A percentile compares a stretch with the other conserved stretches of the same genome.
Evolutionary conservation across 2,329 filamentous ascomycete genomes (phyloP).

Genomic region (Neurospora sp.): DNA sequence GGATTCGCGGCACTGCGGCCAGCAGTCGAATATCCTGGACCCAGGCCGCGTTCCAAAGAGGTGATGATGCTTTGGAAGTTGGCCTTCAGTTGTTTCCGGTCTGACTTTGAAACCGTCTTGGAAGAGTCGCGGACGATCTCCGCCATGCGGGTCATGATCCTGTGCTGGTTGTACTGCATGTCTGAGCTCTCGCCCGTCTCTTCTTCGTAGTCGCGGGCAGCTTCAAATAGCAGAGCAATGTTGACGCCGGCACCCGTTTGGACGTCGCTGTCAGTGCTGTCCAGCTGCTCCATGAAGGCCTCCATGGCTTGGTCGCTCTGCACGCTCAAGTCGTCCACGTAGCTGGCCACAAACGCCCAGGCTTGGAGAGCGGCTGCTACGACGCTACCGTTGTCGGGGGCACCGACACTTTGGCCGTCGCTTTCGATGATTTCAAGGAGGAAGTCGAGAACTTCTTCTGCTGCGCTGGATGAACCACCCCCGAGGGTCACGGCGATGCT

Average conservation of each 20-base stretch:
- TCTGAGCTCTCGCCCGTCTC: conserved; percentile 39
- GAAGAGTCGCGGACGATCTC: conserved; percentile 37
- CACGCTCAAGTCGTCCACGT: conserved; percentile 64
- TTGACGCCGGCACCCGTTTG: conserved; percentile 71
- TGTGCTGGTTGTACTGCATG: conserved; percentile 41
- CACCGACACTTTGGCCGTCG: conserved; percentile 64
- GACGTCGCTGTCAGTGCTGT: conserved; percentile 61
- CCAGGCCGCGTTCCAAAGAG: conserved; percentile 43
- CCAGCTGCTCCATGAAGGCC: conserved; percentile 76
- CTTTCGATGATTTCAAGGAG: conserved; percentile 69
- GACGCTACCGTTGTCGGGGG: conserved; percentile 58
- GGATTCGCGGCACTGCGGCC: conserved; percentile 30
- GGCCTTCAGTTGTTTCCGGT: conserved; percentile 37
- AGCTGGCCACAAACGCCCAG: conserved; percentile 73
- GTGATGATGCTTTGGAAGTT: conserved; percentile 43
- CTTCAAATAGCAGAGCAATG: conserved; percentile 77
- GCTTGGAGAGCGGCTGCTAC: conserved; percentile 67
- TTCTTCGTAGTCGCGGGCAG: conserved; percentile 40
- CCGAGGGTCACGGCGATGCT: conserved; percentile 66
- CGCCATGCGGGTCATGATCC: conserved; percentile 36
- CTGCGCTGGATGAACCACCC: conserved; percentile 58
- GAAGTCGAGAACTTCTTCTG: conserved; percentile 63
- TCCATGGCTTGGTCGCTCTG: conserved; percentile 66
- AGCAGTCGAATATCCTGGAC: conserved; percentile 44
- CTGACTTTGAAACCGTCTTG: conserved; percentile 40